A percentile compares a stretch with the other conserved stretches of the same genome.
These are phyloP conservation scores for Penicillium herquei DNA, from an alignment of 495 filamentous ascomycete species.

Conservation along the genomic window DNA sequence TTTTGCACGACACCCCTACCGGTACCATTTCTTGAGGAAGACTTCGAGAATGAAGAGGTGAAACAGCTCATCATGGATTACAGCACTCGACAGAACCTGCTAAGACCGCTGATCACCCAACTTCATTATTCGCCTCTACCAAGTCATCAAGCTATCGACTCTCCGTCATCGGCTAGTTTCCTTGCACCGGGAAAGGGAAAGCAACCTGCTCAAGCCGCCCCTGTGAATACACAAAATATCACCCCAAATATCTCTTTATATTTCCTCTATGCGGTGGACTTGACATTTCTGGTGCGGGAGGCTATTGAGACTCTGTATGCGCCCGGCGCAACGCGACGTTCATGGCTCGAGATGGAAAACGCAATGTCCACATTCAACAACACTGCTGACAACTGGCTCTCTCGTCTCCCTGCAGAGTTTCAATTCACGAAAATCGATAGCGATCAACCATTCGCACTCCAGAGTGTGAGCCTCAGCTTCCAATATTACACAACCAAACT, in stretches of 20 bases:
- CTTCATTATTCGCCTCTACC: conserved; percentile 1
- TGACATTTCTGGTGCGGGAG: conserved; percentile 21
- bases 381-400: conserved; percentile 24
- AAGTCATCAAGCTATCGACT: not conserved
- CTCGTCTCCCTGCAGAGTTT: conserved; percentile 28
- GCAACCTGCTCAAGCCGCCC: conserved; percentile 1
- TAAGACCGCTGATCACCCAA: conserved; percentile 15
- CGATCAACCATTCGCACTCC: conserved; percentile 29
- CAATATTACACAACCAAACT: conserved; percentile 55
- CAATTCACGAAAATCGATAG: conserved; percentile 13
- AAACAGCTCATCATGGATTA: conserved; percentile 31
- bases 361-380: conserved; percentile 19
- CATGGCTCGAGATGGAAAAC: conserved; percentile 24
- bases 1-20: conserved; percentile 57
- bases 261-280: conserved; percentile 26
- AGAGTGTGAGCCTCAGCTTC: conserved; percentile 42
- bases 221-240: not conserved
- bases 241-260: conserved; percentile 23
- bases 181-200: not conserved
- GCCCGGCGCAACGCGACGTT: conserved; percentile 15
- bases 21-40: conserved; percentile 53
- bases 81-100: conserved; percentile 23
- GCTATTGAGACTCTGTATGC: conserved; percentile 24
- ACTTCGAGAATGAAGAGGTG: conserved; percentile 29
- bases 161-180: not conserved